phyloP scores from a whole-genome alignment of 306 rosid species.

The Citrullus colocynthis region DNA sequence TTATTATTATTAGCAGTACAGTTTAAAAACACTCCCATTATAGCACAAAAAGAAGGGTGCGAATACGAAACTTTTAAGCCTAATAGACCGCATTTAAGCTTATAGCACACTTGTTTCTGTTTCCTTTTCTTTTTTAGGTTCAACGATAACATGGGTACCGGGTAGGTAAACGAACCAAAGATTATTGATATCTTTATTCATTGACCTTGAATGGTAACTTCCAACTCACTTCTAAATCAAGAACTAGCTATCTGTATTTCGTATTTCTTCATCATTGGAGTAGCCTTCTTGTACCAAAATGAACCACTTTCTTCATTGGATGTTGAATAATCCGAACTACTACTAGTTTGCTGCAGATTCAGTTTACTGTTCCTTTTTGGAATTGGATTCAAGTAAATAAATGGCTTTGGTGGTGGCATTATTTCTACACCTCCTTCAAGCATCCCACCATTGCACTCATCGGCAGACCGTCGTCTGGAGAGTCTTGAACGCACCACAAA shows the following conservation, averaged over 20 bases:
- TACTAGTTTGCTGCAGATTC: background rate
- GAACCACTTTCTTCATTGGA: background rate
- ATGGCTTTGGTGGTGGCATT: conserved; percentile 27
- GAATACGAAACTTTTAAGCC: too few relatives aligned
- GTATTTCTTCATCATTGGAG: conserved; percentile 15
- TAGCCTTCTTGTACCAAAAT: background rate
- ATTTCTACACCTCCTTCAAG: conserved; percentile 39
- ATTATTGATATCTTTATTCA: too few relatives aligned
- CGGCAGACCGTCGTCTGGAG: conserved; percentile 28
- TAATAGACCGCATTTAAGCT: too few relatives aligned
- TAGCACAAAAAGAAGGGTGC: too few relatives aligned
- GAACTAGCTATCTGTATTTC: conserved; percentile 13
- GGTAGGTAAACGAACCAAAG: too few relatives aligned
- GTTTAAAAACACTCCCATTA: too few relatives aligned
- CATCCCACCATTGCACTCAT: conserved; percentile 42
- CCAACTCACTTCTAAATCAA: background rate
- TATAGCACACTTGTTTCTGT: too few relatives aligned
- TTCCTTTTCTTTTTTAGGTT: too few relatives aligned
- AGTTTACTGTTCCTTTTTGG: background rate
- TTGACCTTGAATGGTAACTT: too few relatives aligned
- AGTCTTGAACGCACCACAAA: conserved; percentile 32
- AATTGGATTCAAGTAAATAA: conserved; percentile 14
- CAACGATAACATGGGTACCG: too few relatives aligned
- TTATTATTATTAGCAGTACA: too few relatives aligned
- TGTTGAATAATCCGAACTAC: background rate